Percentiles rank a stretch among this genome's conserved stretches.
Conservation (phyloP, 1,284 basidiomycete species). For the Laetiporus sulphureus region DNA sequence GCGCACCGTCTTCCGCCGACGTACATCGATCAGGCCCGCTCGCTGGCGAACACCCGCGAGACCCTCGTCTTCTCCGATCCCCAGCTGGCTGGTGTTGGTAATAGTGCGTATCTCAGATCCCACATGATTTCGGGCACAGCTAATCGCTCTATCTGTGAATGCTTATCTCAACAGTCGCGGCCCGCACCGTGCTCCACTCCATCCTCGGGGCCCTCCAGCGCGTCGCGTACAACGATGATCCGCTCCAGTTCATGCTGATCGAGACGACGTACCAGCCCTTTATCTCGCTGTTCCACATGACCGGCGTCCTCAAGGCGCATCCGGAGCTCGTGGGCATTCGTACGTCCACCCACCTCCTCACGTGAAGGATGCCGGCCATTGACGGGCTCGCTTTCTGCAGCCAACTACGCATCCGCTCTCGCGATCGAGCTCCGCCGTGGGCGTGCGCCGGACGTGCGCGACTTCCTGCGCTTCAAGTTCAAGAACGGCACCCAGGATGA, state of each 20-base stretch:
- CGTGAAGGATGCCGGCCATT: neutral
- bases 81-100: slow-evolving; percentile 61
- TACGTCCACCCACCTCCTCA: slow-evolving; percentile 24
- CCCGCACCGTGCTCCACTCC: slow-evolving; percentile 68
- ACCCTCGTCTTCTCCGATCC: slow-evolving; percentile 66
- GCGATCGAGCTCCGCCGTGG: slow-evolving; percentile 75
- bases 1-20: slow-evolving; percentile 66
- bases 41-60: slow-evolving; percentile 75
- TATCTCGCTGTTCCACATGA: slow-evolving; percentile 80
- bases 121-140: slow-evolving; percentile 20
- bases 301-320: slow-evolving; percentile 48
- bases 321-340: slow-evolving; percentile 61
- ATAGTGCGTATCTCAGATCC: slow-evolving; percentile 36
- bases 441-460: slow-evolving; percentile 64
- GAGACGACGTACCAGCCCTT: slow-evolving; percentile 85
- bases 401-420: slow-evolving; percentile 73
- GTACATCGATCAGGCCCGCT: slow-evolving; percentile 61
- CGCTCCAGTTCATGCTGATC: slow-evolving; percentile 69
- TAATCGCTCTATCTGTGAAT: neutral
- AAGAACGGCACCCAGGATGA: slow-evolving; percentile 68
- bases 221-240: slow-evolving; percentile 72
- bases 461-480: slow-evolving; percentile 80
- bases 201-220: slow-evolving; percentile 65
- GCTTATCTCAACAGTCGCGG: slow-evolving; percentile 53
- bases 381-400: slow-evolving; percentile 27